These are phyloP conservation scores for Pseudogymnoascus sp. DNA, from an alignment of 2,329 filamentous ascomycete genomes.

Conservation along the genomic window DNA sequence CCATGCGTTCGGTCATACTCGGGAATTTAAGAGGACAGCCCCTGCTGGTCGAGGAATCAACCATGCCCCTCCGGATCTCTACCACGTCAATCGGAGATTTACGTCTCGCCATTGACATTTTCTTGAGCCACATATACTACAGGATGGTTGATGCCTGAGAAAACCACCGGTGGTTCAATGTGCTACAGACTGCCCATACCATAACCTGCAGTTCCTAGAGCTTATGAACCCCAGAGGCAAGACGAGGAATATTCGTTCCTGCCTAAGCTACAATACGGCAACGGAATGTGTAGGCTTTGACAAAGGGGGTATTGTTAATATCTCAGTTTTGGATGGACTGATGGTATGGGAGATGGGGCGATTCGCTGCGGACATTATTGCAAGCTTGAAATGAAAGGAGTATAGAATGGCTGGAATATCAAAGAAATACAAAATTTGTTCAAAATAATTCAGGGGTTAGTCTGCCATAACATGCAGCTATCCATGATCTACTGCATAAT, in stretches of 20 bases:
- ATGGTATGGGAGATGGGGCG: background rate
- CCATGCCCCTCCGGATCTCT: background rate
- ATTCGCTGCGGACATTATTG: background rate
- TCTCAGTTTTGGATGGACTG: background rate
- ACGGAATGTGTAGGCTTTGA: background rate
- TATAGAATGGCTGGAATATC: background rate
- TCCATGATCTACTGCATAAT: background rate
- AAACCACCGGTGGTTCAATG: background rate
- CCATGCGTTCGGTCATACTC: constrained; percentile 1
- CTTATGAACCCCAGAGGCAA: background rate
- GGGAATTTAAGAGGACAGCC: background rate
- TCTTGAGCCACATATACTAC: background rate
- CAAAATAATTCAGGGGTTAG: background rate
- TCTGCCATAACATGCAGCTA: background rate
- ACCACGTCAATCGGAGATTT: background rate
- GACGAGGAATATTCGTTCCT: background rate
- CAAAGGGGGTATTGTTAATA: background rate
- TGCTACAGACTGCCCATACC: background rate
- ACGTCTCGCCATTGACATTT: background rate
- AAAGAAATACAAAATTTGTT: background rate
- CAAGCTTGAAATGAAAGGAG: background rate
- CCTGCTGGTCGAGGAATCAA: background rate
- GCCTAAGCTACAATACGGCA: background rate
- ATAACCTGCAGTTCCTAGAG: background rate
- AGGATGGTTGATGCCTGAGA: background rate